Conservation (phyloP, 78 protist genomes). For the Dictyostelium purpureum region DNA sequence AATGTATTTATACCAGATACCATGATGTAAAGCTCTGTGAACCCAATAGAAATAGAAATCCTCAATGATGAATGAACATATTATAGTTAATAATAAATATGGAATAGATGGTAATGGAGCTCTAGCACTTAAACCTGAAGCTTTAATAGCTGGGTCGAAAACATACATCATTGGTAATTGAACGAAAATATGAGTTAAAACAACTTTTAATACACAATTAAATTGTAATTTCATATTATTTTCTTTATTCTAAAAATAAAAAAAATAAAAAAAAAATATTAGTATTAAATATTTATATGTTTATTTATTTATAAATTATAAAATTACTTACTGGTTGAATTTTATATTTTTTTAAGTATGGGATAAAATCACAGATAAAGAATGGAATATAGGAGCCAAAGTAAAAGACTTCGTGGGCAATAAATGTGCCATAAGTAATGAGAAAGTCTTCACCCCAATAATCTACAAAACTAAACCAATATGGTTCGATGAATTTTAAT, state of each 20-base stretch:
- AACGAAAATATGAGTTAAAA: constrained; percentile 56
- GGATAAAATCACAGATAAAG: constrained; percentile 64
- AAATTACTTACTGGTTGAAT: constrained; percentile 62
- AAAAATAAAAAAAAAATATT: neutral
- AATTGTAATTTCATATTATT: constrained; percentile 28
- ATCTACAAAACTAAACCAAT: constrained; percentile 66
- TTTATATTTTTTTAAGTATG: constrained; percentile 66
- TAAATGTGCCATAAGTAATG: constrained; percentile 64
- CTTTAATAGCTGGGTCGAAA: constrained; percentile 53
- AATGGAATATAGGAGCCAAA: constrained; percentile 64
- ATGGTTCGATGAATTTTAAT: constrained; percentile 16
- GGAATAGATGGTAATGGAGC: constrained; percentile 71
- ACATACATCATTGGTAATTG: constrained; percentile 73
- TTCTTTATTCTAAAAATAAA: constrained; percentile 38
- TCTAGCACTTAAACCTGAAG: constrained; percentile 53
- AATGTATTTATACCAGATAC: constrained; percentile 69
- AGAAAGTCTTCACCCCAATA: constrained; percentile 65
- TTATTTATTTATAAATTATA: neutral
- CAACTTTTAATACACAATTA: constrained; percentile 46
- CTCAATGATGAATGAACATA: constrained; percentile 37
- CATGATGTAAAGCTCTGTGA: constrained; percentile 77
- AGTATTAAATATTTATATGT: neutral
- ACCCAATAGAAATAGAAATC: constrained; percentile 76
- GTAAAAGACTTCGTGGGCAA: constrained; percentile 62
- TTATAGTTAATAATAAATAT: constrained; percentile 14